Evolutionary conservation across 768 basidiomycete genomes (phyloP), one percentile per base, ranked within the genome.

Genomic region (Tephrocybe sp.): DNA sequence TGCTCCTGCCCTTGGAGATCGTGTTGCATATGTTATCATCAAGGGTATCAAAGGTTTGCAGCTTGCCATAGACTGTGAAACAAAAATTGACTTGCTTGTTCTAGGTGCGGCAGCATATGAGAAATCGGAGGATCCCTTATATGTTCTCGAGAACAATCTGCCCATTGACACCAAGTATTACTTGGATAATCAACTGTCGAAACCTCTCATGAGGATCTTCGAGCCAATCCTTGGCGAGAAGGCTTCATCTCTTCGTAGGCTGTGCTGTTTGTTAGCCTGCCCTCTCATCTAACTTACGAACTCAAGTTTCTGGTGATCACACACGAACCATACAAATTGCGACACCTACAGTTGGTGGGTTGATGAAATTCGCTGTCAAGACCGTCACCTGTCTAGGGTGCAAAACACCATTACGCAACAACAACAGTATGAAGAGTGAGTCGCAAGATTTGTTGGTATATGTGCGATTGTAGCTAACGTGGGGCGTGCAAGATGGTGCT

Each of bases 311-410:
- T 21, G 97, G 97, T 2, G 94, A 96, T 59, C 97, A 99, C 62
- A 98, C 97, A 2, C 79, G 97, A 25, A 85, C 93, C 0, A 97
- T 99, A 42, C 86, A 93, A 56, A 98, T 98, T 45, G 94, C 95
- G 4, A 98, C 97, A 1, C 97, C 97, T 0, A 95, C 93, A 0
- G 83, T 93, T 9, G 97, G 97, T 15, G 97, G 97, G 21, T 69
- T 99, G 47, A 99, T 99, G 97, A 98, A 96, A 67, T 99, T 98
- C 62, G 94, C 95, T 0, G 93, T 98, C 24, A 96, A 94, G 71
- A 96, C 90, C 0, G 83, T 89, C 3, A 99, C 93, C 2, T 99
- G 97, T 63, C 74, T 99, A 42, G 92, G 96, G 0, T 99, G 97
- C 71, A 96, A 94, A 69, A 96, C 96, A 0, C 86, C 93, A 8